A percentile compares a stretch with the other conserved stretches of the same genome.
These are phyloP conservation scores for Dryadomyces quercus-mongolicae DNA, from an alignment of 2,329 filamentous ascomycete genomes.

Conservation along the genomic window DNA sequence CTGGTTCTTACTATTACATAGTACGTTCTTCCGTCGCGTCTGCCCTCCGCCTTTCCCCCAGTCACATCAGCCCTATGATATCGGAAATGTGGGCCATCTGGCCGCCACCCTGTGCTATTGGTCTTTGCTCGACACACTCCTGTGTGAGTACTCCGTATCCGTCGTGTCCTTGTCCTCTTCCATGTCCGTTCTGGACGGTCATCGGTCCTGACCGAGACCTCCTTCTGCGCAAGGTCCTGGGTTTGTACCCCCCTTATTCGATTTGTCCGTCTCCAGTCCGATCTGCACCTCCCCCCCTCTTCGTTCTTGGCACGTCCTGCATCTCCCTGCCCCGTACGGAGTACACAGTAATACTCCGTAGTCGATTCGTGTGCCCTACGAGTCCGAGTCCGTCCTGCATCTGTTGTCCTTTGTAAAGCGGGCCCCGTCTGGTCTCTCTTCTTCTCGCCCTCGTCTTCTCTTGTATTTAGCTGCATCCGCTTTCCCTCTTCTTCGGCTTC, in stretches of 20 bases:
- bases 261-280: too few relatives aligned
- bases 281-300: too few relatives aligned
- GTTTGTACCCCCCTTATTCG: too few relatives aligned
- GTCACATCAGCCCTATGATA: slow-evolving; percentile 1
- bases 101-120: background rate
- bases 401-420: background rate
- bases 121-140: background rate
- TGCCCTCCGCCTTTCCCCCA: background rate
- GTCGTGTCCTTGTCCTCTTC: too few relatives aligned
- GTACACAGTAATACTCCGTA: too few relatives aligned
- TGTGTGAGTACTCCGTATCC: too few relatives aligned
- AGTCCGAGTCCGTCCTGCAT: background rate
- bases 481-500: background rate
- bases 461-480: background rate
- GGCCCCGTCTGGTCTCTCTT: background rate
- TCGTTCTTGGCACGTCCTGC: too few relatives aligned
- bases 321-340: too few relatives aligned
- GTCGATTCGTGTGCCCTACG: too few relatives aligned
- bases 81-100: background rate
- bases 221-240: too few relatives aligned
- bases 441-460: background rate
- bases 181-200: too few relatives aligned
- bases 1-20: background rate
- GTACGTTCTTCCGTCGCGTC: background rate
- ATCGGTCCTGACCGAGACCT: too few relatives aligned